Percentiles rank a stretch among this genome's conserved stretches.
These are phyloP conservation scores for Phaeosphaeria sp. DNA, from an alignment of 2,329 filamentous ascomycete species.

Conservation along the genomic window DNA sequence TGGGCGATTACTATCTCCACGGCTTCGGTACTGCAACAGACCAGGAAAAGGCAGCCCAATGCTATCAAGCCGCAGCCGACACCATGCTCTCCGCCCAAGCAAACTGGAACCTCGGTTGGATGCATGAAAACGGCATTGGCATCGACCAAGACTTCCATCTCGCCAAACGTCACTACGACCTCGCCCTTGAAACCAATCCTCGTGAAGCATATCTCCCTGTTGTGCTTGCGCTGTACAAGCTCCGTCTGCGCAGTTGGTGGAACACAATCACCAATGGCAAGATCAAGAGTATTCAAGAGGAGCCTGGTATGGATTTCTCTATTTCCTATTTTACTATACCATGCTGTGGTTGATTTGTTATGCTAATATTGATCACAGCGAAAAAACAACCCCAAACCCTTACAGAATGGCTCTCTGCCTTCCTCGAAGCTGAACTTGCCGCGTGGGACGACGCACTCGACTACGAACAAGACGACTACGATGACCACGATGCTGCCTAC, in stretches of 20 bases:
- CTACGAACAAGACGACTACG: slow-evolving; percentile 61
- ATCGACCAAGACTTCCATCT: slow-evolving; percentile 96
- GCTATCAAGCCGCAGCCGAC: slow-evolving; percentile 91
- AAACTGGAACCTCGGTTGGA: slow-evolving; percentile 97
- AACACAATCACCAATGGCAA: slow-evolving; percentile 90
- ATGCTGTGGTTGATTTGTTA: slow-evolving; percentile 7
- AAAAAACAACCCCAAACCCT: slow-evolving; percentile 77
- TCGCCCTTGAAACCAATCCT: slow-evolving; percentile 84
- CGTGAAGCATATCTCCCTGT: slow-evolving; percentile 92
- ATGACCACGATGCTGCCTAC: slow-evolving; percentile 59
- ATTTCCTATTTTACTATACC: not conserved
- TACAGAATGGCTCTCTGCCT: slow-evolving; percentile 85
- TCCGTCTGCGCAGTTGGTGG: slow-evolving; percentile 88
- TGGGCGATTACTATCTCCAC: slow-evolving; percentile 94
- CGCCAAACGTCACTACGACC: slow-evolving; percentile 94
- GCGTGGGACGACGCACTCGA: slow-evolving; percentile 60
- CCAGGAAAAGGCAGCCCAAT: slow-evolving; percentile 85
- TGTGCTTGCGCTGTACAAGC: slow-evolving; percentile 83
- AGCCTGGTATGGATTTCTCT: slow-evolving; percentile 69
- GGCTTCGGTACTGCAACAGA: slow-evolving; percentile 76
- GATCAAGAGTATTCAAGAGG: slow-evolving; percentile 90
- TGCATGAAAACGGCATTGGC: slow-evolving; percentile 96
- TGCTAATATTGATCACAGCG: slow-evolving; percentile 54
- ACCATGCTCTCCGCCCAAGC: slow-evolving; percentile 92
- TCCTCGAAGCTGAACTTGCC: slow-evolving; percentile 68